phyloP scores from a whole-genome alignment of 495 filamentous ascomycete genomes.

The Pyrenopolyporus hunteri region DNA sequence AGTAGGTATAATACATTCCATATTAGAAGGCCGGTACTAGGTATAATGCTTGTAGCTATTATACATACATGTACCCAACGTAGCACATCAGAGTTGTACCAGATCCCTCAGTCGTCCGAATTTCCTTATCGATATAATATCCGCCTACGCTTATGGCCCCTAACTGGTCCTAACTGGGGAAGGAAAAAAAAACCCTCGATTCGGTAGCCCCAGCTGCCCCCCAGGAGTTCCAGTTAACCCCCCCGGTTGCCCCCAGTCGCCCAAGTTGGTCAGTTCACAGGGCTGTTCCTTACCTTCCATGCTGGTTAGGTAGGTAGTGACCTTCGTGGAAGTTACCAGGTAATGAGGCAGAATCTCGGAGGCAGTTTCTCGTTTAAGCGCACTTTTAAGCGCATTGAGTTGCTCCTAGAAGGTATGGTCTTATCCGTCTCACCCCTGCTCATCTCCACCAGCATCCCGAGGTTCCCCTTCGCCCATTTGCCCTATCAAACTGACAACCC shows the following conservation, averaged over 20 bases:
- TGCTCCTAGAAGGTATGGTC: too few species aligned
- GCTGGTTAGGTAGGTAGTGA: not conserved
- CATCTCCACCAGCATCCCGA: constrained; percentile 3
- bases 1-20: too few species aligned
- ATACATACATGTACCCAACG: not conserved
- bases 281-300: not conserved
- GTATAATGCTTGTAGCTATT: too few species aligned
- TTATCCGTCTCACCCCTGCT: constrained; percentile 3
- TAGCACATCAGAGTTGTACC: constrained; percentile 18
- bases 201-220: too few species aligned
- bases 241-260: too few species aligned
- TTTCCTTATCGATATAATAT: constrained; percentile 30
- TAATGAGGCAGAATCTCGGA: constrained; percentile 26
- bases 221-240: too few species aligned
- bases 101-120: constrained; percentile 33
- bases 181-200: too few species aligned
- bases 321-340: too few species aligned
- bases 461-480: not conserved
- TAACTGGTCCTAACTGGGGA: constrained; percentile 19
- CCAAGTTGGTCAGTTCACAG: not conserved
- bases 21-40: too few species aligned
- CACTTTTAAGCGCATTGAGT: not conserved
- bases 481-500: constrained; percentile 1
- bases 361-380: constrained; percentile 14
- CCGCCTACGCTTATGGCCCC: not conserved